Base-by-base conservation (phyloP, 352 stramenopile species). In the Peronospora destructor region DNA sequence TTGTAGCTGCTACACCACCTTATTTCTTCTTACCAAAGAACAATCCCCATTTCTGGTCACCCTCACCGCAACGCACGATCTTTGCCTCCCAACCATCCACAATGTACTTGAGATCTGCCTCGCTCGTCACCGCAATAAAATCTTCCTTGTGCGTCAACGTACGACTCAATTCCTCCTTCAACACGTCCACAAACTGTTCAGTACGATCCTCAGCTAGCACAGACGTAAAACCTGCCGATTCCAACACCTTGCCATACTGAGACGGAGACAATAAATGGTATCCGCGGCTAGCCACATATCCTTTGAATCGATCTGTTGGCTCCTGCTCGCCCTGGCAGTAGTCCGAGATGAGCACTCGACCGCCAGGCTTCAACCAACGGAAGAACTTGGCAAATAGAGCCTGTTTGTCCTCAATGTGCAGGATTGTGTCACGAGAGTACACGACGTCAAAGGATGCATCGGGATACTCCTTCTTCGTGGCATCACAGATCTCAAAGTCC, bases 31-130 rank as follows among this genome's bases (percentile, higher is more conserved):
- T 53, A 35, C 58, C 76, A 56, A 78, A 74, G 36, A 87, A 86
- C 48, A 87, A 56, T n/a, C 76, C 76, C 76, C 76, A 87, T 54
- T 85, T 85, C 59, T 87, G 76, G 29, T 87, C 74, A 11, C 76
- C 76, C 0, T 87, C 76, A 1, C 49, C 72, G 12, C 74, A 86
- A 29, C 76, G 72, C 43, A 84, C 64, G 19, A 87, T 56, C 58
- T 87, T 87, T 21, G 72, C 54, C 53, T 85, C 49, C 76, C 76
- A 87, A 30, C 76, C 74, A 29, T 80, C 63, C 13, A 87, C 71
- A 26, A 87, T 87, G 48, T 75, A 77, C 43, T 75, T 45, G 49
- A 82, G 86, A 48, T 87, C 76, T 35, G 78, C 37, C 37, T 72
- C 72, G 28, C 71, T 84, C 55, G 74, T 87, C 60, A 84, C 69